Base-by-base conservation (phyloP, 306 rosid species). In the Dryas alaskensis region DNA sequence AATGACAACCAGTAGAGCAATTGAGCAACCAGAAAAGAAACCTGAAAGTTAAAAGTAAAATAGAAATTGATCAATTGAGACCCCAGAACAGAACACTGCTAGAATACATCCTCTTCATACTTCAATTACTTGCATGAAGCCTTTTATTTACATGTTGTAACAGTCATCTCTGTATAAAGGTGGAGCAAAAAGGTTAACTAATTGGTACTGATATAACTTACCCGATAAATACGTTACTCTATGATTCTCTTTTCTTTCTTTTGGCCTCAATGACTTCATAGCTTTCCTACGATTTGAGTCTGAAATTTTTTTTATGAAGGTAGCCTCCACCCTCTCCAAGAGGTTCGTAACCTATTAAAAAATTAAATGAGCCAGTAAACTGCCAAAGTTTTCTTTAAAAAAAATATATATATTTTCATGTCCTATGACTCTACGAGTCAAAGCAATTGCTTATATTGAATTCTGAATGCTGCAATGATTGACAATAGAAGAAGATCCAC, bases 1-100 rank as follows among this genome's bases (percentile, higher is more conserved):
- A 68, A 86, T 81, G 25, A 87, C 89, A 48, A 80, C 72, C 59
- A 90, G 70, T 68, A 84, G 89, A 66, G 91, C 84, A 52, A 81
- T 44, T 4, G 84, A 69, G 81, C 83, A 90, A 61, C 96, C 96
- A n/a, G 74, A 83, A 80, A 88, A 81, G 86, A 90, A 88, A 49
- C 93, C 91, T 84, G 13, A 47, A n/a, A 39, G 63, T 66, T 14
- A 76, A 77, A 74, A 60, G 37, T 10, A 71, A 77, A 63, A 43
- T 51, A 49, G 48, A 42, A 47, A 74, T 62, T 60, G 73, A 44
- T 65, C 60, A 72, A 43, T 10, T 54, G 9, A 70, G 14, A 10
- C 65, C 59, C 70, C 72, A 58, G 48, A 52, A 37, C 16, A 19
- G 48, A 52, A 37, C 16, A 19, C 59, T 6, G 49, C 59, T 40